phyloP scores from a whole-genome alignment of 129 eudicot species.

The Daucus carota region DNA sequence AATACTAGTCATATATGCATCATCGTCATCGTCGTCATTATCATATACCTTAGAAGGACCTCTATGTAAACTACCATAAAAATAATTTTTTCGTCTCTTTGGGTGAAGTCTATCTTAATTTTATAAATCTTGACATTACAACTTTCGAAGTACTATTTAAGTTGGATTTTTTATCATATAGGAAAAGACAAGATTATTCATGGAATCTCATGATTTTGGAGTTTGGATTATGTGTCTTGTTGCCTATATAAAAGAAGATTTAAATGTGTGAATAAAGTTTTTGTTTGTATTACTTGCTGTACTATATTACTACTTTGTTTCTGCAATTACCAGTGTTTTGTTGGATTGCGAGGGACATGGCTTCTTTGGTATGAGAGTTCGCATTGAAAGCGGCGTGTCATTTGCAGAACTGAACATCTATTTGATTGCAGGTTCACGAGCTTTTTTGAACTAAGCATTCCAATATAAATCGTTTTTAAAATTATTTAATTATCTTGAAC shows the following conservation, averaged over 20 bases:
- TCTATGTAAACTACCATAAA: not conserved
- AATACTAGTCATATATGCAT: not conserved
- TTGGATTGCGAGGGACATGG: not conserved
- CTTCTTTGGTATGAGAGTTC: not conserved
- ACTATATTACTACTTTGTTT: not conserved
- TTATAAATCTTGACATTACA: not conserved
- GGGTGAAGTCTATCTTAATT: not conserved
- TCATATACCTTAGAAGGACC: not conserved
- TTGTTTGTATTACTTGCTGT: not conserved
- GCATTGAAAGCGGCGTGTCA: conserved; percentile 2
- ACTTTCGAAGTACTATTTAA: not conserved
- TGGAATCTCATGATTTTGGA: conserved; percentile 3
- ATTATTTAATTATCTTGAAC: too few relatives aligned
- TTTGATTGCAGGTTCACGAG: too few relatives aligned
- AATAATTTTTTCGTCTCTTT: not conserved
- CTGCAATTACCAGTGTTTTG: conserved; percentile 3
- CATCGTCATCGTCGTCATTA: too few relatives aligned
- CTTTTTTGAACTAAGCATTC: too few relatives aligned
- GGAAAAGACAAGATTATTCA: not conserved
- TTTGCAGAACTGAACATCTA: not conserved
- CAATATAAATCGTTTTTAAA: too few relatives aligned
- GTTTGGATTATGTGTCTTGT: not conserved
- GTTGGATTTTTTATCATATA: not conserved
- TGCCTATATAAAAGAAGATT: not conserved
- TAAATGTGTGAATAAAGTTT: not conserved